These are phyloP conservation scores for Malassezia sp. DNA, from an alignment of 1,284 basidiomycete species.

Conservation along the genomic window DNA sequence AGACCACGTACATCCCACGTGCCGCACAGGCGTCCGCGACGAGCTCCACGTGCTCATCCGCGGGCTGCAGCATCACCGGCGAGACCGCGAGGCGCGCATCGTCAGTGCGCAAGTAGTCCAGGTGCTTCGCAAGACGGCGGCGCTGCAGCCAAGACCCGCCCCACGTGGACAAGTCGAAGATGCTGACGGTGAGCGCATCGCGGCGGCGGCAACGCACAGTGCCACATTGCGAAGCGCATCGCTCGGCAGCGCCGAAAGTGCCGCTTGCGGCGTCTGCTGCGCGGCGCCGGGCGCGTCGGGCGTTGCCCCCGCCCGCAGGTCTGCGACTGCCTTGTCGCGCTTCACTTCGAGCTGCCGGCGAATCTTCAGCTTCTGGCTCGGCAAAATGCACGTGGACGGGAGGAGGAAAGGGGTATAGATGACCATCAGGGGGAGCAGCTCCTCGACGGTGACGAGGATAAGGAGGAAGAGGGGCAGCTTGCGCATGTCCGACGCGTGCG, in stretches of 20 bases:
- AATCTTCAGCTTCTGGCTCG: constrained; percentile 56
- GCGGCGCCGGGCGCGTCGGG: neutral
- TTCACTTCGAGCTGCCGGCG: constrained; percentile 31
- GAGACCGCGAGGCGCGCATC: constrained; percentile 23
- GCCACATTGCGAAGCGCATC: neutral
- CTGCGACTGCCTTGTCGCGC: constrained; percentile 22
- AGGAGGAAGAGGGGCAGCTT: constrained; percentile 70
- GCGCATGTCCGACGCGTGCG: constrained; percentile 33
- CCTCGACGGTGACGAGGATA: constrained; percentile 65
- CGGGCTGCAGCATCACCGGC: constrained; percentile 9
- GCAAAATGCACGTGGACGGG: constrained; percentile 75
- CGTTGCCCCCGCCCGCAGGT: constrained; percentile 9
- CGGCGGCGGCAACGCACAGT: too few species aligned
- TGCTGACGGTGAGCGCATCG: too few species aligned
- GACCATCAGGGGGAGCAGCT: constrained; percentile 69
- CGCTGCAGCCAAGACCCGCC: constrained; percentile 22
- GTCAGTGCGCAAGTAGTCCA: constrained; percentile 25
- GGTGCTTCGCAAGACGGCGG: constrained; percentile 22
- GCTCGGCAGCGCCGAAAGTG: constrained; percentile 4
- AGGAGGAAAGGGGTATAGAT: constrained; percentile 73
- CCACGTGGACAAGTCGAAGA: constrained; percentile 30
- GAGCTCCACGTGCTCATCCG: constrained; percentile 16
- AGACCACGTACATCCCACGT: constrained; percentile 24
- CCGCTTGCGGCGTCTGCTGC: constrained; percentile 1
- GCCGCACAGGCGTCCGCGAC: constrained; percentile 30